phyloP scores from a whole-genome alignment of 805 yeast species.

The Metschnikowia colocasiae region DNA sequence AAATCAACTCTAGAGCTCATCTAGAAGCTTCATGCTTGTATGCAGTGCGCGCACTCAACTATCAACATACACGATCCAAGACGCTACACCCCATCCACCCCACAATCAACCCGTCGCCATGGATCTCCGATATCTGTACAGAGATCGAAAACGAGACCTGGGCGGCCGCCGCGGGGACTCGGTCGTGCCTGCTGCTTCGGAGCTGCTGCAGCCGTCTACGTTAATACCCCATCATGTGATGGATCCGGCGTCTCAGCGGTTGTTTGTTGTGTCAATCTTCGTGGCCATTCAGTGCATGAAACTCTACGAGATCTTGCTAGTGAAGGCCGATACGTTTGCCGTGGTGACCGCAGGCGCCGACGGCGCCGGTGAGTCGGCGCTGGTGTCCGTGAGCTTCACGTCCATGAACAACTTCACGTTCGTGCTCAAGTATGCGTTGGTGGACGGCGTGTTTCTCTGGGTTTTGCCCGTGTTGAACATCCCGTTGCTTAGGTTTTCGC shows the following conservation, averaged over 20 bases:
- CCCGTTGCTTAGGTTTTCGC: constrained; percentile 67
- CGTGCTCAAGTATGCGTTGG: constrained; percentile 62
- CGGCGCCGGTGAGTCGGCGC: constrained; percentile 7
- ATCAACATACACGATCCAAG: not conserved
- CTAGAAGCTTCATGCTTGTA: not conserved
- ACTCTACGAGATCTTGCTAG: constrained; percentile 60
- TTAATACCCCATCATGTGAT: constrained; percentile 63
- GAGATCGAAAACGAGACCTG: constrained; percentile 1
- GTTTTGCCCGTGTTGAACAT: constrained; percentile 69
- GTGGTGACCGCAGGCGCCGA: not conserved
- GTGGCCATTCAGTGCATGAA: constrained; percentile 83
- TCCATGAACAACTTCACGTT: constrained; percentile 53
- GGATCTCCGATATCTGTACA: constrained; percentile 5
- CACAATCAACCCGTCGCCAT: not conserved
- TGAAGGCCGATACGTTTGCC: constrained; percentile 43
- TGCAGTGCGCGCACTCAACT: constrained; percentile 4
- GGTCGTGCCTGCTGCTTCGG: not conserved
- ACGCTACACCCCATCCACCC: not conserved
- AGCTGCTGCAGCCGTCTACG: not conserved
- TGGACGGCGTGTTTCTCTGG: constrained; percentile 72
- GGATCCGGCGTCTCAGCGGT: constrained; percentile 75
- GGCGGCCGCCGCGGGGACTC: constrained; percentile 3
- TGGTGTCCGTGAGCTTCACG: constrained; percentile 42
- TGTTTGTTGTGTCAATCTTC: constrained; percentile 62
- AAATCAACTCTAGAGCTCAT: no score